Percentiles rank a stretch among this genome's conserved stretches.
Conservation (phyloP, 78 protist genomes). For the Reticulomyxa filosa region DNA sequence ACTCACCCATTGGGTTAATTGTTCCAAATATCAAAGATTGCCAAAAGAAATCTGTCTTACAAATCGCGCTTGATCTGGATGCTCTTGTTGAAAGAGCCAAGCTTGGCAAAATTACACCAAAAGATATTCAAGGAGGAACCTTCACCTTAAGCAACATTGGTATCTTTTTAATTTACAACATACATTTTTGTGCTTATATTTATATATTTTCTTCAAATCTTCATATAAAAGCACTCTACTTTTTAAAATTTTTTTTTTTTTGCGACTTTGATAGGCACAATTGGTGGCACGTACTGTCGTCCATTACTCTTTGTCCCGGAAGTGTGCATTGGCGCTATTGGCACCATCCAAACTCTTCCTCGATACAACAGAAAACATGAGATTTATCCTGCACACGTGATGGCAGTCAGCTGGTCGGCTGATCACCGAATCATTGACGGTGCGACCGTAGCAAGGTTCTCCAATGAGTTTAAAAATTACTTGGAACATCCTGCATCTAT, state of each 20-base stretch:
- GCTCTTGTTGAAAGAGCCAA: too few species aligned
- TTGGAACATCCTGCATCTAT: not conserved
- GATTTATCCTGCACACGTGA: not conserved
- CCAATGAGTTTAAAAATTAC: not conserved
- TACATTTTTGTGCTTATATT: not conserved
- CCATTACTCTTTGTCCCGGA: not conserved
- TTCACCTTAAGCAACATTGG: not conserved
- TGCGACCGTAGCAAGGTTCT: slow-evolving; percentile 6
- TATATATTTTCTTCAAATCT: not conserved
- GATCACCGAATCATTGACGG: slow-evolving; percentile 2
- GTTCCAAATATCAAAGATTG: not conserved
- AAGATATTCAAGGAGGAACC: not conserved
- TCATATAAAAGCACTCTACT: not conserved
- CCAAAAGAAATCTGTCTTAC: not conserved
- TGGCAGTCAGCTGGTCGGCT: not conserved
- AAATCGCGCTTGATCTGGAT: not conserved
- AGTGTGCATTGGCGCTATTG: not conserved
- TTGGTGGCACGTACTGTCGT: not conserved
- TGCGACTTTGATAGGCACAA: not conserved
- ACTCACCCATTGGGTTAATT: not conserved
- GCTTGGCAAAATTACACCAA: too few species aligned
- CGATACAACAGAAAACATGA: too few species aligned
- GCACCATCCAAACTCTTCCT: too few species aligned
- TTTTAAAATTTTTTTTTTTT: not conserved
- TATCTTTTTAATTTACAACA: not conserved